Conservation (phyloP, 2,329 filamentous ascomycete genomes). For the Pseudogymnoascus pannorum region DNA sequence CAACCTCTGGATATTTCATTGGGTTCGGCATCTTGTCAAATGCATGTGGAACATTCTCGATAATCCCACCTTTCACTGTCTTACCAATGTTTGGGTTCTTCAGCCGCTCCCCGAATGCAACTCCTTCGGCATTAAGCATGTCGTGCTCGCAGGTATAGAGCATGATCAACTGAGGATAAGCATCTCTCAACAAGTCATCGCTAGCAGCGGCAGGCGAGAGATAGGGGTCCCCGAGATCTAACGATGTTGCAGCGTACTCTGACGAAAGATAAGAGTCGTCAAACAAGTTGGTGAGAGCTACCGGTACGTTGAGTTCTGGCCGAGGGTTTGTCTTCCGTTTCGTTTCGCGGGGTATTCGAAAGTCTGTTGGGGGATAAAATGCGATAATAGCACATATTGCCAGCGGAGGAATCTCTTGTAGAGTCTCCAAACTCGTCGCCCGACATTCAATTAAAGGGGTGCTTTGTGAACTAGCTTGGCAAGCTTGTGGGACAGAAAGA, state of each 20-base stretch:
- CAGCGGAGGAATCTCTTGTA: conserved; percentile 33
- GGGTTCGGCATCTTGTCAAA: conserved; percentile 64
- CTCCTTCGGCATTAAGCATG: conserved; percentile 54
- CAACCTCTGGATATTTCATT: conserved; percentile 32
- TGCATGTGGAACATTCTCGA: conserved; percentile 52
- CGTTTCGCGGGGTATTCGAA: conserved; percentile 47
- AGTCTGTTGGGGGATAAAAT: conserved; percentile 58
- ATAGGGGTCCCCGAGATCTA: conserved; percentile 43
- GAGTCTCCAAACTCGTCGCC: conserved; percentile 25
- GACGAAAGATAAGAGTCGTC: conserved; percentile 56
- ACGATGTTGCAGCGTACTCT: conserved; percentile 33
- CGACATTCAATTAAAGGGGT: conserved; percentile 23
- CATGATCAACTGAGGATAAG: conserved; percentile 46
- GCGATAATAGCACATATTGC: conserved; percentile 45
- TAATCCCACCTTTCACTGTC: conserved; percentile 50
- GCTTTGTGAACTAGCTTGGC: not conserved
- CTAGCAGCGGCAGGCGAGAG: conserved; percentile 52
- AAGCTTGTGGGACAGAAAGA: not conserved
- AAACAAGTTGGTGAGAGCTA: conserved; percentile 53
- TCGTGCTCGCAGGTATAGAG: conserved; percentile 58
- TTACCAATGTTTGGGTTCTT: conserved; percentile 41
- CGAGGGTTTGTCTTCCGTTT: conserved; percentile 47
- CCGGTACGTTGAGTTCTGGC: conserved; percentile 52
- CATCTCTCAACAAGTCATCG: conserved; percentile 40
- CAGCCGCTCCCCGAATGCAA: conserved; percentile 54